Evolutionary conservation across 176 grass and related monocot species (phyloP), one percentile per base, ranked within the genome.

Genomic region (Carex myosuroides): DNA sequence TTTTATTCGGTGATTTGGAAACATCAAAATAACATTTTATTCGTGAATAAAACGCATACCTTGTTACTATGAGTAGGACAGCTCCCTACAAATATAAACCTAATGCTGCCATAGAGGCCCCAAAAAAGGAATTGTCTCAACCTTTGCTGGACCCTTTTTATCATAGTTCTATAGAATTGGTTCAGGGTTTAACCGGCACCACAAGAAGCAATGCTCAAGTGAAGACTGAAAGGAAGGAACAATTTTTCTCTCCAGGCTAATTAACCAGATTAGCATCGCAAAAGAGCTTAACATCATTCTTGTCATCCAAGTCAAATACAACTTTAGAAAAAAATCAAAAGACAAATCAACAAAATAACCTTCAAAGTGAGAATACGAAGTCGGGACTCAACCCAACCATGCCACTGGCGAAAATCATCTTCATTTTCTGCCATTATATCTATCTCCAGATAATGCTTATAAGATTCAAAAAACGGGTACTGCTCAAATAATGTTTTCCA

Each of bases 341-440:
- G 11, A 21, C 69, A 82, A 81, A 42, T 55, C 70, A 54, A 60
- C n/a, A 54, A 72, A 54, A 66, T 90, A 46, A 97, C 94, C 94
- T 94, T 94, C 30, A 97, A 84, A 64, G 90, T 93, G 64, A 97
- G 92, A 8, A 89, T 94, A 32, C 94, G 92, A 81, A 97, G 92
- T 18, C 90, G 88, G 60, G 94, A 94, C 84, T 97, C 90, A 39
- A 97, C 92, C 94, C 94, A 97, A n/a, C 92, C 94, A 83, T 97
- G 94, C 94, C 94, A 97, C 74, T 94, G 92, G 46, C 94, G 87
- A 60, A 97, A 89, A 33, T 97, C 92, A 91, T 88, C 85, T 90
- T 94, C 92, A 84, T 91, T 94, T 88, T 79, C 91, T 20, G 90
- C 92, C 42, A 88, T 85, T 39, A 97, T 90, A 64, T 87, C 88